Evolutionary conservation across 176 grass and related monocot genomes (phyloP).

Genomic region (Zea mays): Zm-B73-REFERENCE-NAM-5.0 NC_050105.1:90487501-90488000

Average conservation of each 20-base stretch:
- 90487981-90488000: slow-evolving; percentile 86
- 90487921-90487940: slow-evolving; percentile 39
- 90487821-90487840: no score
- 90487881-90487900: not conserved
- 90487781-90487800: slow-evolving; percentile 10
- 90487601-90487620: slow-evolving; percentile 28
- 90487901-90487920: slow-evolving; percentile 7
- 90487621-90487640: not conserved
- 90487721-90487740: not conserved
- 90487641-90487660: not conserved
- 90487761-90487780: not conserved
- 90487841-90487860: not conserved
- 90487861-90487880: not conserved
- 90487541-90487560: slow-evolving; percentile 46
- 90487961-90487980: slow-evolving; percentile 96
- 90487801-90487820: no score
- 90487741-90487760: not conserved
- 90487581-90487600: not conserved
- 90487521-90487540: slow-evolving; percentile 46
- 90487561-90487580: slow-evolving; percentile 15
- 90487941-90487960: slow-evolving; percentile 65
- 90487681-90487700: not conserved
- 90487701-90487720: not conserved
- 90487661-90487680: not conserved
- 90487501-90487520: slow-evolving; percentile 22